phyloP scores from a whole-genome alignment of 129 eudicot species.

The Chrysanthemum makinoi region DNA sequence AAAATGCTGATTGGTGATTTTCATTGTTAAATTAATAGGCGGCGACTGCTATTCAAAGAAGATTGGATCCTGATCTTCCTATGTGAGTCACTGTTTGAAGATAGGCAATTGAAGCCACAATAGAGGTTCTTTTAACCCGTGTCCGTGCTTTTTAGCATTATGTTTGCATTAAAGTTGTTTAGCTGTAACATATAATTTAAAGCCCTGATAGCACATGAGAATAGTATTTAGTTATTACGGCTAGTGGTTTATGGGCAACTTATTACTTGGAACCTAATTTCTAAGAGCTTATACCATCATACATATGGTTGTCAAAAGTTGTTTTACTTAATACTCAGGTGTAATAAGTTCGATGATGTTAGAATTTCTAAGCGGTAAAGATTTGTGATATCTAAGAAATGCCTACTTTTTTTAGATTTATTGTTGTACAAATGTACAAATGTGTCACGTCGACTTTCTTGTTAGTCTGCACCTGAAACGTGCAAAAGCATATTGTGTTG shows the following conservation, averaged over 20 bases:
- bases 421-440: too few relatives aligned
- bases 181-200: slow-evolving; percentile 2
- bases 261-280: slow-evolving; percentile 9
- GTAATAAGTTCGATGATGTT: background rate
- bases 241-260: background rate
- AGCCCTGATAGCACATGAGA: slow-evolving; percentile 10
- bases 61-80: slow-evolving; percentile 86
- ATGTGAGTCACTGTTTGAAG: slow-evolving; percentile 37
- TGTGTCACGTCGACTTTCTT: too few relatives aligned
- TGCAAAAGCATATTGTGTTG: too few relatives aligned
- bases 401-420: too few relatives aligned
- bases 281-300: background rate
- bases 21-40: slow-evolving; percentile 48
- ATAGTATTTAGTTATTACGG: background rate
- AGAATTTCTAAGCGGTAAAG: too few relatives aligned
- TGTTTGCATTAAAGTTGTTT: background rate
- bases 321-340: background rate
- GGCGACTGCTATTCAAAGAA: slow-evolving; percentile 91
- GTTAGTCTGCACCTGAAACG: too few relatives aligned
- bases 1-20: background rate
- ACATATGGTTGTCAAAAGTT: background rate
- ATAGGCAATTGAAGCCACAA: background rate
- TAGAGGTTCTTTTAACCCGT: background rate
- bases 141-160: background rate
- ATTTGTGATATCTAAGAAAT: too few relatives aligned